phyloP scores from a whole-genome alignment of 2,329 filamentous ascomycete species.

The Rasamsonia emersonii region DNA sequence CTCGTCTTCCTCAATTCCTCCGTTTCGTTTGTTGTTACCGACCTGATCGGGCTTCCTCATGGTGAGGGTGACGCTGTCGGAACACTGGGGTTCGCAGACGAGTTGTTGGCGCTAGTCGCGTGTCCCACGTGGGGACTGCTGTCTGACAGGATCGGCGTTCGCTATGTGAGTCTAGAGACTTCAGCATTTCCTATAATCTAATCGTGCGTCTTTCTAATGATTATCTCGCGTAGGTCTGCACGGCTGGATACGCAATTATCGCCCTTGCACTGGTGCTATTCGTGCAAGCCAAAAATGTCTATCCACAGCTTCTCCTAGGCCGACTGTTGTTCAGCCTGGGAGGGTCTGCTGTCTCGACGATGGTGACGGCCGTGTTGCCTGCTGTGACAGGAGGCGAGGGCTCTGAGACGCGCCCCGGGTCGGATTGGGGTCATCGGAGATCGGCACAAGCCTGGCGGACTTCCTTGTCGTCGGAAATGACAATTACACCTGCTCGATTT shows the following conservation, averaged over 20 bases:
- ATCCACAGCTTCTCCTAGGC: conserved; percentile 78
- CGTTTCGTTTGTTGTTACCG: conserved; percentile 56
- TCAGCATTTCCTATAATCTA: not conserved
- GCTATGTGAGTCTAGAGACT: conserved; percentile 28
- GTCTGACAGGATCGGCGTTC: conserved; percentile 41
- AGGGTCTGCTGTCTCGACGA: conserved; percentile 88
- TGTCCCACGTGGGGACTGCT: conserved; percentile 43
- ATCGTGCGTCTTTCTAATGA: conserved; percentile 1
- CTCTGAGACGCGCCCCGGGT: conserved; percentile 11
- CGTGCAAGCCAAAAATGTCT: conserved; percentile 78
- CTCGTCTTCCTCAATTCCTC: conserved; percentile 58
- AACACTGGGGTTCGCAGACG: conserved; percentile 42
- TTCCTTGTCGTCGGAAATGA: conserved; percentile 52
- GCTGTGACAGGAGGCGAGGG: conserved; percentile 44
- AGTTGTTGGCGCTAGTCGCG: conserved; percentile 39
- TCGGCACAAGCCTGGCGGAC: conserved; percentile 28
- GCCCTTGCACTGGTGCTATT: conserved; percentile 68
- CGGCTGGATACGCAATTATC: conserved; percentile 74
- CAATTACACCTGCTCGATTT: conserved; percentile 47
- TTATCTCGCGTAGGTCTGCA: conserved; percentile 35
- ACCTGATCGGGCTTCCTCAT: conserved; percentile 48
- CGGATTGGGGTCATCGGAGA: conserved; percentile 15
- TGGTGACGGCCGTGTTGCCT: conserved; percentile 93
- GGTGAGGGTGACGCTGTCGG: conserved; percentile 55
- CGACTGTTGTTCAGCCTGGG: conserved; percentile 83